These are phyloP conservation scores for Xylaria scruposa DNA, from an alignment of 495 filamentous ascomycete species.

Conservation along the genomic window DNA sequence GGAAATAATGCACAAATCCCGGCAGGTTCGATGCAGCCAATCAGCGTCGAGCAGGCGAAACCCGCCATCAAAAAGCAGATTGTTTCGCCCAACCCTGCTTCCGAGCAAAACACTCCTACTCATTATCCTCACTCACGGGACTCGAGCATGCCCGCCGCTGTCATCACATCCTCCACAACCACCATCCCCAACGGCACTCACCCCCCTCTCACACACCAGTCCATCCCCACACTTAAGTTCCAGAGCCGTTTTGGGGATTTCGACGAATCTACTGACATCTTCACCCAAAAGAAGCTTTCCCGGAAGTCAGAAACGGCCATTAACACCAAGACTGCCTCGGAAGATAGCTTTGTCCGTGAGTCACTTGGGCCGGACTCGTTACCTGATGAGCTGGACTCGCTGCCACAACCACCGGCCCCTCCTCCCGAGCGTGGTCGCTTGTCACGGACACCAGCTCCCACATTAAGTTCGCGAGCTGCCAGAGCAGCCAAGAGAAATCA, in stretches of 20 bases:
- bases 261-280: constrained; percentile 27
- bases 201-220: constrained; percentile 10
- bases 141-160: constrained; percentile 39
- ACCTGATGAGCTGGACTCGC: constrained; percentile 25
- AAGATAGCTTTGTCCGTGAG: constrained; percentile 38
- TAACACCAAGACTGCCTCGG: constrained; percentile 31
- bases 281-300: constrained; percentile 33
- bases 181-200: constrained; percentile 32
- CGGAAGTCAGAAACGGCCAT: constrained; percentile 34
- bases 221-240: constrained; percentile 31
- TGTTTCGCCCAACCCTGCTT: constrained; percentile 40
- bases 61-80: constrained; percentile 45
- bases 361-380: constrained; percentile 28
- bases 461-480: constrained; percentile 38
- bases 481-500: constrained; percentile 52
- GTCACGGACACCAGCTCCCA: constrained; percentile 40
- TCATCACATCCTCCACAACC: constrained; percentile 21
- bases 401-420: constrained; percentile 37
- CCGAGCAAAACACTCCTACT: constrained; percentile 33
- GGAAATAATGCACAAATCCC: constrained; percentile 42
- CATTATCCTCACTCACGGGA: constrained; percentile 35
- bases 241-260: constrained; percentile 35
- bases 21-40: constrained; percentile 40
- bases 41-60: constrained; percentile 42
- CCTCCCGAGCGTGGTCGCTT: constrained; percentile 35